phyloP scores from a whole-genome alignment of 225 moss, liverwort and hornwort genomes.

The Marchantia paleacea region DNA sequence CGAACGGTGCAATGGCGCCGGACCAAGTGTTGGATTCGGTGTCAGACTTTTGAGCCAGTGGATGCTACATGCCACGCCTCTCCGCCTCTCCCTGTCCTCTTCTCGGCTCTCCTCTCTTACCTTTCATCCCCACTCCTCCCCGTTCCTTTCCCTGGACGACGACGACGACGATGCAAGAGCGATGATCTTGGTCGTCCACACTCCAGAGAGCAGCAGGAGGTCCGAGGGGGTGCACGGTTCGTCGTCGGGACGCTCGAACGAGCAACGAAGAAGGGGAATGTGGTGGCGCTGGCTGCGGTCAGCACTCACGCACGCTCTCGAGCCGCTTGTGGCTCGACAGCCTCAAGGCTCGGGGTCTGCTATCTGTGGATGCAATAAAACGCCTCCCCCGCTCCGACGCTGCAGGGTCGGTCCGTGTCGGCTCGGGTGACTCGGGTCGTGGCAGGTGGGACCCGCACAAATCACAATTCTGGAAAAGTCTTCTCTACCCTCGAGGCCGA shows the following conservation, averaged over 20 bases:
- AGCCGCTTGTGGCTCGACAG: too few species aligned
- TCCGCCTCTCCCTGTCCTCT: background rate
- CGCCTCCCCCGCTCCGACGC: conserved; percentile 14
- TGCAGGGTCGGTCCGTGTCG: conserved; percentile 2
- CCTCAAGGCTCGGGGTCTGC: too few species aligned
- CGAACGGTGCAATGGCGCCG: background rate
- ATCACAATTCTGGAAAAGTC: background rate
- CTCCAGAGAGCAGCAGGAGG: background rate
- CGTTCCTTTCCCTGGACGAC: background rate
- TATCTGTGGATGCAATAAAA: background rate
- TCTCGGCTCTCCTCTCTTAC: too few species aligned
- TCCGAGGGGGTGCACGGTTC: background rate
- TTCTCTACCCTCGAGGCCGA: background rate
- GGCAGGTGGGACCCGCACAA: conserved; percentile 17
- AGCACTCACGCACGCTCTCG: background rate
- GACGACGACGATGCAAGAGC: background rate
- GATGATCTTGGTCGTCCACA: background rate
- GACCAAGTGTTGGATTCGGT: background rate
- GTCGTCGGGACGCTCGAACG: too few species aligned
- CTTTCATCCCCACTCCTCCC: background rate
- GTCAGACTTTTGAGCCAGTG: background rate
- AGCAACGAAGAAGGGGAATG: background rate
- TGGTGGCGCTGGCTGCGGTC: background rate
- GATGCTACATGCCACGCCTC: background rate
- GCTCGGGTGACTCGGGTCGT: background rate